Conservation (phyloP, 2,329 filamentous ascomycete species). For the Xylaria sp. region DNA sequence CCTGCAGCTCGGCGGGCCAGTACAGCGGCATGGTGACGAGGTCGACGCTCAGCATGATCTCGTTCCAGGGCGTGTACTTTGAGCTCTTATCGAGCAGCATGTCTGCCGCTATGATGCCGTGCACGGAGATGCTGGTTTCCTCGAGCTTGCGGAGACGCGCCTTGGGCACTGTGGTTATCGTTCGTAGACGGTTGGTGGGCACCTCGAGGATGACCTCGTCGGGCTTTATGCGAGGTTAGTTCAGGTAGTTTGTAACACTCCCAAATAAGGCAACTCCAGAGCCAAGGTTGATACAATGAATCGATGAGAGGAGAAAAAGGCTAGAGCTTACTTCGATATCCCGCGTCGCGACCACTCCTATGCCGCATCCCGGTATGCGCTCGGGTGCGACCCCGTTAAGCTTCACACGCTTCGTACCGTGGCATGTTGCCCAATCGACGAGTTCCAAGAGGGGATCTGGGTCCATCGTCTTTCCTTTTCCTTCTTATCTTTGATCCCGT, state of each 20-base stretch:
- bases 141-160: conserved; percentile 64
- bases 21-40: conserved; percentile 63
- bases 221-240: conserved; percentile 55
- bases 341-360: conserved; percentile 79
- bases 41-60: conserved; percentile 74
- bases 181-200: conserved; percentile 71
- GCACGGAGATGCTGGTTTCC: conserved; percentile 66
- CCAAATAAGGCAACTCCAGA: too few species aligned
- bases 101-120: conserved; percentile 78
- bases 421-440: conserved; percentile 72
- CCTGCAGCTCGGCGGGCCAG: conserved; percentile 60
- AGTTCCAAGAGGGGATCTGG: conserved; percentile 60
- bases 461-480: conserved; percentile 38
- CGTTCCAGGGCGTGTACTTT: conserved; percentile 68
- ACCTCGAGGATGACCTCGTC: conserved; percentile 73
- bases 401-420: conserved; percentile 73
- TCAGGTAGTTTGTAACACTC: not conserved
- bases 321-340: conserved; percentile 67
- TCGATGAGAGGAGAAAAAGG: not conserved
- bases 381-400: conserved; percentile 75
- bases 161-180: conserved; percentile 68
- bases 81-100: conserved; percentile 65
- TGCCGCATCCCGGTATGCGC: conserved; percentile 75
- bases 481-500: not conserved
- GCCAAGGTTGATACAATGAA: too few species aligned